Base-by-base conservation (phyloP, 2,329 filamentous ascomycete species). In the Xylariaceae sp. region DNA sequence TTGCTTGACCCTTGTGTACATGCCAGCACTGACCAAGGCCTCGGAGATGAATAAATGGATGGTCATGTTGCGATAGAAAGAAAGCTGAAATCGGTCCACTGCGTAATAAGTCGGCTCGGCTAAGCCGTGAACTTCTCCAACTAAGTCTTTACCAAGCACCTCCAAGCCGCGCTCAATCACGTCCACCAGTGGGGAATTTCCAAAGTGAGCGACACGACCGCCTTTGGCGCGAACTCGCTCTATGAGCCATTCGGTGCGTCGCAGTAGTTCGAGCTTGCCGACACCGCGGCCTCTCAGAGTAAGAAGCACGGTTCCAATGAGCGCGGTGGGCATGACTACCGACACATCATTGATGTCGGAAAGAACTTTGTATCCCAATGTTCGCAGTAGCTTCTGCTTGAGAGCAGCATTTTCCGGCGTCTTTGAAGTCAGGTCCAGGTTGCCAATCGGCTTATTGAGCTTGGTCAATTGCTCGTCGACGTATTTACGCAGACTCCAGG, bases 41-140 rank as follows among this genome's bases (percentile, higher is more conserved):
- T 97, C 91, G 2, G 90, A 87, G 54, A 99, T 94, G 71, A 99
- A 99, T 4, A 99, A 80, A 68, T 99, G 94, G 58, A 99, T 99
- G 0, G 92, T 96, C 94, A 97, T 97, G 72, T 99, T 99, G 50
- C 94, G 86, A 73, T 99, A 99, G 72, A 99, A 99, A 0, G 91
- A 96, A 7, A 99, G 80, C 68, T 99, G 94, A 75, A 99, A 99
- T 51, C 91, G 83, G 70, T 99, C 94, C 40, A 96, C 91, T 3
- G 94, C 94, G 65, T 89, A 96, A 71, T 89, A 97, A 0, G 94
- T 97, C 19, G 89, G 89, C 69, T 99, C 94, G 0, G 88, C 87
- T 4, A 99, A 74, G 0, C 86, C 89, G 39, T 86, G 80, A 0
- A 95, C 79, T 3, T 86, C 76, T 3, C 91, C 90, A 0, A 99